Conservation (phyloP, 139 green algal genomes). For the Chlamydomonas schloesseri region DNA sequence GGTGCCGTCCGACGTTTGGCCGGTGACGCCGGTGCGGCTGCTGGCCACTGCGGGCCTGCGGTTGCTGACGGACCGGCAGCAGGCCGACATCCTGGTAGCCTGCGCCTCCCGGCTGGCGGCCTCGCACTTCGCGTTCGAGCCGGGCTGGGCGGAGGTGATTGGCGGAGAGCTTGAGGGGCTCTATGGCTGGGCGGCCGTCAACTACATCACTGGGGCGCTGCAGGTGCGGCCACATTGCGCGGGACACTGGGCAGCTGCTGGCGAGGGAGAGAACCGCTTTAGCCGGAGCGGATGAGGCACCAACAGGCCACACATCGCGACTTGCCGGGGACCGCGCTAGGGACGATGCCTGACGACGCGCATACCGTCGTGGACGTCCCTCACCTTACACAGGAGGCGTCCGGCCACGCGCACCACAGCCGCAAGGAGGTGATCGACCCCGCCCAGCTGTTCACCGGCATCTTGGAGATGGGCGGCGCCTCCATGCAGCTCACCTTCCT, state of each 20-base stretch:
- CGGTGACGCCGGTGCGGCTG: conserved; percentile 59
- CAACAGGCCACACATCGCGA: too few relatives aligned
- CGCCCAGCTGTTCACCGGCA: conserved; percentile 37
- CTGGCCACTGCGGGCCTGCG: conserved; percentile 70
- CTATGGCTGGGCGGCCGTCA: conserved; percentile 62
- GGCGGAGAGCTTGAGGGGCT: conserved; percentile 62
- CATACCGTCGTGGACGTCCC: too few relatives aligned
- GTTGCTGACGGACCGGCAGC: conserved; percentile 48
- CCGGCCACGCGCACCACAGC: conserved; percentile 37
- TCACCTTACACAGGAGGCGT: conserved; percentile 41
- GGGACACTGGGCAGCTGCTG: too few relatives aligned
- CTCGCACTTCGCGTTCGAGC: conserved; percentile 55
- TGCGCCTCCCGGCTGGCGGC: conserved; percentile 46
- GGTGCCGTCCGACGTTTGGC: conserved; percentile 42
- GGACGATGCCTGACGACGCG: too few relatives aligned
- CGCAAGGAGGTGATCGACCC: conserved; percentile 45
- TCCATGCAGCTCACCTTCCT: conserved; percentile 69
- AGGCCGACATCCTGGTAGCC: conserved; percentile 46
- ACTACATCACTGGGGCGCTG: conserved; percentile 63
- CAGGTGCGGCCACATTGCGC: conserved; percentile 41
- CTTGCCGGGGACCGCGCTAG: too few relatives aligned
- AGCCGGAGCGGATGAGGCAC: too few relatives aligned
- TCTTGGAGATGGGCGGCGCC: conserved; percentile 70
- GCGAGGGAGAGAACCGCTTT: too few relatives aligned
- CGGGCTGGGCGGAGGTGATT: conserved; percentile 58